Base-by-base conservation (phyloP, 768 basidiomycete genomes). In the Calocera viscosa region DNA sequence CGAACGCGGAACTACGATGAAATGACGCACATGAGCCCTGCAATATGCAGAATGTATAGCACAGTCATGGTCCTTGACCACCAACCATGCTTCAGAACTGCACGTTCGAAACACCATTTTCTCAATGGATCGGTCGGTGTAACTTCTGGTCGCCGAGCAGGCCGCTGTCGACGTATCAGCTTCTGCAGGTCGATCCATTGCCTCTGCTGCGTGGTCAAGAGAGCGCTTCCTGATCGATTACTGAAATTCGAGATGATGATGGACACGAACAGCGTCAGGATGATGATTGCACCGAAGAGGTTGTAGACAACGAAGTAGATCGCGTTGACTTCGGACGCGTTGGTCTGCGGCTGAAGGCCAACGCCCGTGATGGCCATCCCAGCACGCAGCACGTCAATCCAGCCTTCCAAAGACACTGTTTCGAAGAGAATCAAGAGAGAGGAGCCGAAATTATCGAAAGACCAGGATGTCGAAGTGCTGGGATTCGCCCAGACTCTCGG, bases 191-290 rank as follows among this genome's bases (percentile, higher is more conserved):
- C 93, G 67, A 94, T 90, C 94, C 94, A 98, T 74, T 93, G 91
- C 66, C 89, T 80, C 71, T 97, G 95, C 17, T 92, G 82, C 66
- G 86, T 82, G 0, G 94, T 96, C 34, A 95, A 76, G 60, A 94
- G 83, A 0, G 94, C 93, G 2, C 85, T 83, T 17, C 94, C 94
- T 1, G 92, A 94, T 69, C 88, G 86, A 1, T 86, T 83, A 63
- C 86, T 87, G 77, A 96, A 96, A 75, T 94, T 94, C 53, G 87
- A 88, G 73, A 97, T 96, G 77, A 97, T 96, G 75, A 98, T 91
- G 80, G 92, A 91, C 76, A 96, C 84, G 76, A 94, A 94, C 39
- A 95, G 82, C 0, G 93, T 93, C 70, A 93, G 79, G 71, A 94
- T 91, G 49, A 96, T 88, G 30, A 93, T 88, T 0, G 83, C 94